Conservation (phyloP, 495 filamentous ascomycete species). For the Hyaloscypha variabilis region DNA sequence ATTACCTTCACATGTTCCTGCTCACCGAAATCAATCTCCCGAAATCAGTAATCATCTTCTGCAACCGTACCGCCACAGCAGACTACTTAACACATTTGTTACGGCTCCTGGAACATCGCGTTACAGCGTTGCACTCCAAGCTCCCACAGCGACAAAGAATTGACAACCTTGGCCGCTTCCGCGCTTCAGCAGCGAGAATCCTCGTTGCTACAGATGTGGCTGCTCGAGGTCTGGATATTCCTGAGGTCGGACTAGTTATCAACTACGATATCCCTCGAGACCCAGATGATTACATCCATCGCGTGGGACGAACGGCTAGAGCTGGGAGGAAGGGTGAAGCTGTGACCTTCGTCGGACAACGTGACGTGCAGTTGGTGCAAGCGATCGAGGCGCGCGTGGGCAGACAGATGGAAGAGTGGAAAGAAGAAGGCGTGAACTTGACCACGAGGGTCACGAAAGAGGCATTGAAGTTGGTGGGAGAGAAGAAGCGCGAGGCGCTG, state of each 20-base stretch:
- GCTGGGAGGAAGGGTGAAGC: conserved; percentile 81
- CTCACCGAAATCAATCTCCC: conserved; percentile 73
- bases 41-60: conserved; percentile 87
- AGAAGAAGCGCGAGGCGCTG: conserved; percentile 88
- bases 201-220: conserved; percentile 96
- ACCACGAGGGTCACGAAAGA: conserved; percentile 84
- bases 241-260: conserved; percentile 83
- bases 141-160: conserved; percentile 82
- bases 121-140: conserved; percentile 86
- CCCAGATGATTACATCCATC: conserved; percentile 96
- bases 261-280: conserved; percentile 96
- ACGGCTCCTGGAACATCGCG: conserved; percentile 81
- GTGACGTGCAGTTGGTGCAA: conserved; percentile 83
- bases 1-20: conserved; percentile 89
- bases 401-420: conserved; percentile 76
- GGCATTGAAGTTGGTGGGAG: conserved; percentile 81
- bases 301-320: conserved; percentile 92
- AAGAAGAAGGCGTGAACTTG: conserved; percentile 86
- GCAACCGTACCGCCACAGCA: conserved; percentile 88
- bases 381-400: conserved; percentile 88
- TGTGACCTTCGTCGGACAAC: conserved; percentile 88
- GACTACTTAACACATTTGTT: conserved; percentile 86
- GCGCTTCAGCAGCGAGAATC: conserved; percentile 86
- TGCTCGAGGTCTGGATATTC: conserved; percentile 94
- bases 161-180: conserved; percentile 86